These are phyloP conservation scores for Sinapis alba DNA, from an alignment of 441 rosid species.

Conservation along the genomic window DNA sequence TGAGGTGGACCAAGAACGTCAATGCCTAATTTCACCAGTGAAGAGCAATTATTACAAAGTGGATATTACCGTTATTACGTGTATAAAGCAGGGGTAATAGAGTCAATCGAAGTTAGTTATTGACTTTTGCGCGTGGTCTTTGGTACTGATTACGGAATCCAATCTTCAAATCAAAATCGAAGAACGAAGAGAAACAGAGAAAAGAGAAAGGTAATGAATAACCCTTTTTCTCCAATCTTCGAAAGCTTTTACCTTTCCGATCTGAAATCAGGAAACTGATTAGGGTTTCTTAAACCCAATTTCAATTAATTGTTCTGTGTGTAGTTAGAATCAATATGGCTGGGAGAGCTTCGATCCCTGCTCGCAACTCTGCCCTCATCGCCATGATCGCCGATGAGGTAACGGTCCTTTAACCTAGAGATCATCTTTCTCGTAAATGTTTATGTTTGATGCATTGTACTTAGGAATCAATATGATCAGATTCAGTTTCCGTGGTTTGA, in stretches of 20 bases:
- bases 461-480: not conserved
- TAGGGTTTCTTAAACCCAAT: not conserved
- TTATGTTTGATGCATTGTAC: not conserved
- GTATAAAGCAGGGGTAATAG: not conserved
- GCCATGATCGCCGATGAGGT: slow-evolving; percentile 69
- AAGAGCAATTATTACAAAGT: slow-evolving; percentile 20
- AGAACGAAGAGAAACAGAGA: slow-evolving; percentile 17
- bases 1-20: not conserved
- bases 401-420: not conserved
- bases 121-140: slow-evolving; percentile 30
- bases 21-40: not conserved
- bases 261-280: slow-evolving; percentile 15
- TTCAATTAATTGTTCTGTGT: slow-evolving; percentile 9
- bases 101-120: not conserved
- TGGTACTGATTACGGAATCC: slow-evolving; percentile 36
- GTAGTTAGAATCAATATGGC: slow-evolving; percentile 47
- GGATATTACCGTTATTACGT: not conserved
- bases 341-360: slow-evolving; percentile 50
- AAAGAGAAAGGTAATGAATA: not conserved
- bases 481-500: not conserved
- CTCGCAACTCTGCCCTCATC: slow-evolving; percentile 51
- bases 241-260: too few species aligned
- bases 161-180: slow-evolving; percentile 20
- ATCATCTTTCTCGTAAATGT: not conserved
- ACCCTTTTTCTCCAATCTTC: not conserved